Evolutionary conservation across 1,139 yeast species (phyloP).

Genomic region (Yamadazyma diospyri): DNA sequence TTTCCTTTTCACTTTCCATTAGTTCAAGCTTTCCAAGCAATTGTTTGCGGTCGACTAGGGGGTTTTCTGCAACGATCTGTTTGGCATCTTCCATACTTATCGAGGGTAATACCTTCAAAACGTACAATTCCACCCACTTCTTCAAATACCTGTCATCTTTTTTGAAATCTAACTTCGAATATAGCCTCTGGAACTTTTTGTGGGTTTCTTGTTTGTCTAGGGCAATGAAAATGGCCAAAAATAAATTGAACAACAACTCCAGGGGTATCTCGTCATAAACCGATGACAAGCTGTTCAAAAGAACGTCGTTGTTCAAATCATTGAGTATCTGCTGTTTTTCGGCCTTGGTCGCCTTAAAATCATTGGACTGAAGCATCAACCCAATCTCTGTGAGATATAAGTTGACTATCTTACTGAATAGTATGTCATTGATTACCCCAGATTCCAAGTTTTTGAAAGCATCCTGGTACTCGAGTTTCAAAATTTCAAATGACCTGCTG

Average conservation of each 20-base stretch:
- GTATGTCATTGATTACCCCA: constrained; percentile 25
- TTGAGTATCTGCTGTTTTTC: constrained; percentile 16
- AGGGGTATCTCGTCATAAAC: constrained; percentile 27
- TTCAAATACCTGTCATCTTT: constrained; percentile 18
- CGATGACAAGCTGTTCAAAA: constrained; percentile 21
- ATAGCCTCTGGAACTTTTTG: constrained; percentile 10
- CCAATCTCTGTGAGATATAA: constrained; percentile 40
- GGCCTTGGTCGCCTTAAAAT: constrained; percentile 14
- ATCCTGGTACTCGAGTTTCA: constrained; percentile 21
- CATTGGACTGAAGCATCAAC: constrained; percentile 19
- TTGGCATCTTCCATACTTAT: constrained; percentile 27
- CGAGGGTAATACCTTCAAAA: constrained; percentile 36
- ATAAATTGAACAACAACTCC: constrained; percentile 34
- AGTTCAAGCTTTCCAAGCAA: constrained; percentile 15
- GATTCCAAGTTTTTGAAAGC: constrained; percentile 22
- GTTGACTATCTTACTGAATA: constrained; percentile 32
- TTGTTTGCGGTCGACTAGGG: constrained; percentile 14
- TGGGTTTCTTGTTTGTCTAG: constrained; percentile 13
- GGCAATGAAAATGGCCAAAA: constrained; percentile 23
- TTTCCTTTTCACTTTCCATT: constrained; percentile 17
- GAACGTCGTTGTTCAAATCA: constrained; percentile 19
- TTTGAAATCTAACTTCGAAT: constrained; percentile 9
- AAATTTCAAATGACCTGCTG: constrained; percentile 29
- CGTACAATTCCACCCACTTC: constrained; percentile 30
- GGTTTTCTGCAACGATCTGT: constrained; percentile 22